Base-by-base conservation (phyloP, 2,329 filamentous ascomycete species). In the Botrytis tulipae region DNA sequence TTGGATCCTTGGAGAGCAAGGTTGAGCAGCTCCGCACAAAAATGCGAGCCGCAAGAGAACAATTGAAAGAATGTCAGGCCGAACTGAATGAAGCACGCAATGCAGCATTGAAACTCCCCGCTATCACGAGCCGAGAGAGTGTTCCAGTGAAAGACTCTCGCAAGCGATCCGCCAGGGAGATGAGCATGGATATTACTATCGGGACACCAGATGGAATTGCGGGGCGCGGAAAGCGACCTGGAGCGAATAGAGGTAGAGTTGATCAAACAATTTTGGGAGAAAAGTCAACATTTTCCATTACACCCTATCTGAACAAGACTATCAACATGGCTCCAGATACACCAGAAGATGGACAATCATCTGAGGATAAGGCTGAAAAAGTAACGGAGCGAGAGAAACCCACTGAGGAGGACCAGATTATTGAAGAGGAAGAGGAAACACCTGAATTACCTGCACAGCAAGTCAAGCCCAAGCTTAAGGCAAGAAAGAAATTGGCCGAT, bases 201-300 rank as follows among this genome's bases (percentile, higher is more conserved):
- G 85, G 84, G 62, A 88, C 86, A 0, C 86, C 86, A 29, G 86
- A 86, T 60, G 84, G 84, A 63, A 80, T 84, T 62, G 80, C 82
- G 40, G 81, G 82, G 51, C 84, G 85, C 75, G 81, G 82, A 46
- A 83, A 82, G 73, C 84, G 85, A 74, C 81, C 80, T 20, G 70
- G 81, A 48, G 78, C 83, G 74, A 92, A 91, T 82, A 91, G 90
- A 80, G 84, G 86, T 72, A 86, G 84, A 66, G 82, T 84, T 42
- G 87, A 90, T 32, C 87, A 88, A 54, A 86, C 88, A 1, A 83
- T 89, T 72, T 85, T 92, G 8, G 94, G 93, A 44, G 93, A 97
- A 80, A 98, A 97, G 82, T 98, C 95, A 0, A 91, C 88, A 4
- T 98, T 98, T 82, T 97, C 94, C 6, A 94, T 98, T 76, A 98